These are phyloP conservation scores for Neonectria coccinea DNA, from an alignment of 2,329 filamentous ascomycete species.

Conservation along the genomic window DNA sequence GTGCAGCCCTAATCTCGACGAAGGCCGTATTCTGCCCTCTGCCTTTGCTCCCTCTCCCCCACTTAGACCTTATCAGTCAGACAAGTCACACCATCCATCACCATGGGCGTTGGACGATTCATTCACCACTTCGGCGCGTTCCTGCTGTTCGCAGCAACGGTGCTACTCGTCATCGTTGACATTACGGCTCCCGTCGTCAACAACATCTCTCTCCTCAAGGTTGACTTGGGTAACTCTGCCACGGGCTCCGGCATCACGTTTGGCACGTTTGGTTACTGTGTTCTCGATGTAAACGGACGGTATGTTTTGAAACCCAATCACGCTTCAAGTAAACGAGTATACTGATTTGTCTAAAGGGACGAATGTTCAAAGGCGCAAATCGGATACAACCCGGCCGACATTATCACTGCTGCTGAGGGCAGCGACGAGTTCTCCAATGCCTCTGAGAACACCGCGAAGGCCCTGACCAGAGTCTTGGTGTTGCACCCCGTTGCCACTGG, in stretches of 20 bases:
- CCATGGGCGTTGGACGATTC: conserved; percentile 62
- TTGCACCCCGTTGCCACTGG: conserved; percentile 71
- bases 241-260: conserved; percentile 58
- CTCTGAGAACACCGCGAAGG: conserved; percentile 58
- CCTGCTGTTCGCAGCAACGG: conserved; percentile 65
- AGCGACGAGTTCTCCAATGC: conserved; percentile 56
- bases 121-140: conserved; percentile 70
- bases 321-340: background rate
- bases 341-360: conserved; percentile 50
- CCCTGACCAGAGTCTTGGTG: conserved; percentile 69
- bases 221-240: conserved; percentile 58
- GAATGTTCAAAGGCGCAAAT: conserved; percentile 61
- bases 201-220: conserved; percentile 64
- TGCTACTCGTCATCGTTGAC: conserved; percentile 68
- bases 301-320: conserved; percentile 22
- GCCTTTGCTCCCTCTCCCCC: background rate
- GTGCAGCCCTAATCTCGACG: conserved; percentile 19
- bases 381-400: conserved; percentile 66
- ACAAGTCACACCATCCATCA: conserved; percentile 38
- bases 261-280: conserved; percentile 72
- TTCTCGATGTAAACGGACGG: conserved; percentile 45
- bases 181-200: conserved; percentile 71
- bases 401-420: conserved; percentile 54
- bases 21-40: background rate
- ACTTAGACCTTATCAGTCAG: conserved; percentile 7